phyloP scores from a whole-genome alignment of 2,329 filamentous ascomycete species.

The Orbilia quercus region DNA sequence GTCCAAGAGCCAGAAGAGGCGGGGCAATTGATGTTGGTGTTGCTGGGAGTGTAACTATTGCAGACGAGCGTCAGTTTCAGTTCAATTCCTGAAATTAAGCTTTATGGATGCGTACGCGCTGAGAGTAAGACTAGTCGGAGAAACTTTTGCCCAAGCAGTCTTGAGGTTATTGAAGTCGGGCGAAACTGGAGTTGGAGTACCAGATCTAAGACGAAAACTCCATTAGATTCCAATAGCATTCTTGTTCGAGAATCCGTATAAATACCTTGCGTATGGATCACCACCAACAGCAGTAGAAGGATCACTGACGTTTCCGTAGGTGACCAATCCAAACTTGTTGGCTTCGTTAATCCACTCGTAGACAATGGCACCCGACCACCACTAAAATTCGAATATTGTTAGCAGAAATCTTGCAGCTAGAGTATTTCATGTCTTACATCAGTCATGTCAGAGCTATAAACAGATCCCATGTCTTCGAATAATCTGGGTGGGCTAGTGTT shows the following conservation, averaged over 20 bases:
- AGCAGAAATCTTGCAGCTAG: background rate
- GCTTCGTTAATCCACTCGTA: conserved; percentile 91
- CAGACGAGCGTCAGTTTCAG: conserved; percentile 2
- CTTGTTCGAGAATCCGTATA: background rate
- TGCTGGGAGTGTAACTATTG: conserved; percentile 72
- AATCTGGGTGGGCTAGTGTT: conserved; percentile 75
- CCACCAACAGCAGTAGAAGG: conserved; percentile 46
- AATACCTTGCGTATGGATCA: conserved; percentile 47
- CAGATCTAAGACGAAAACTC: conserved; percentile 12
- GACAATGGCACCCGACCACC: conserved; percentile 80
- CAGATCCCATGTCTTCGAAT: conserved; percentile 78
- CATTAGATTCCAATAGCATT: background rate
- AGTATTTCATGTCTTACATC: conserved; percentile 63
- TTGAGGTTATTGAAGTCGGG: conserved; percentile 85
- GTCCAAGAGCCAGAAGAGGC: conserved; percentile 75
- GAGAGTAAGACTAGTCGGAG: conserved; percentile 74
- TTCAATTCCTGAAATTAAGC: background rate
- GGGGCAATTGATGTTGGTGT: conserved; percentile 75
- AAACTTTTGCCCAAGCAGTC: conserved; percentile 78
- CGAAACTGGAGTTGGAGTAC: conserved; percentile 43
- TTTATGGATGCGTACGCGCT: conserved; percentile 24
- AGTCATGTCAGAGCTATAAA: conserved; percentile 77
- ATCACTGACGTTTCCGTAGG: conserved; percentile 38
- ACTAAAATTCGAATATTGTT: conserved; percentile 9
- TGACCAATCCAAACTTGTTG: conserved; percentile 74